These are phyloP conservation scores for Cladobotryum protrusum DNA, from an alignment of 2,329 filamentous ascomycete genomes.

Conservation along the genomic window DNA sequence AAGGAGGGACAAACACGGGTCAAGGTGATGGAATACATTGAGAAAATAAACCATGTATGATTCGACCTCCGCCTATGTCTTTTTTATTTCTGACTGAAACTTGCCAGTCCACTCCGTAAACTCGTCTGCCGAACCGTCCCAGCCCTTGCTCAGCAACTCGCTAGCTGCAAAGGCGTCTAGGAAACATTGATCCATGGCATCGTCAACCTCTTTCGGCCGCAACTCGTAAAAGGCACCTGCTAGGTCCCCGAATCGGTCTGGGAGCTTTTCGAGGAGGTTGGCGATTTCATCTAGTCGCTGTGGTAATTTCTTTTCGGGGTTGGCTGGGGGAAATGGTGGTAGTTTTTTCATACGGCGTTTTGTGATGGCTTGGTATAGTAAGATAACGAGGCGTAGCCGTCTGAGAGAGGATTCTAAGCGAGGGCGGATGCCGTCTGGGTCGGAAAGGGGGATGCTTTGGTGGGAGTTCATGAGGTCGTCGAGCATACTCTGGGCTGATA, in stretches of 20 bases:
- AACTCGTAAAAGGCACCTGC: conserved; percentile 68
- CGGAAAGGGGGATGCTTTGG: conserved; percentile 55
- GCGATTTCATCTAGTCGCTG: conserved; percentile 51
- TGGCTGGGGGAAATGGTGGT: conserved; percentile 34
- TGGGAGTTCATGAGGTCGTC: conserved; percentile 62
- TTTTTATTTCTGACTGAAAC: conserved; percentile 48
- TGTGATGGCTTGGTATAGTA: conserved; percentile 63
- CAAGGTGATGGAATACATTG: background rate
- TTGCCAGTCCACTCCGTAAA: conserved; percentile 70
- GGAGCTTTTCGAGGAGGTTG: conserved; percentile 50
- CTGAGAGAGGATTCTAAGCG: conserved; percentile 59
- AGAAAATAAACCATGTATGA: background rate
- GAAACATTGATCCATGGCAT: conserved; percentile 53
- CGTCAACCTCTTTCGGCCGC: conserved; percentile 52
- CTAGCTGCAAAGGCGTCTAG: conserved; percentile 51
- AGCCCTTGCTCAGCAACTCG: conserved; percentile 51
- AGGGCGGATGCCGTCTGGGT: conserved; percentile 58
- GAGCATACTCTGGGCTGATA: conserved; percentile 50
- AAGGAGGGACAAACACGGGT: background rate
- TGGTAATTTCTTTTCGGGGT: conserved; percentile 27
- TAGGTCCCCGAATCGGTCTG: conserved; percentile 63
- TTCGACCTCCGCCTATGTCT: conserved; percentile 17
- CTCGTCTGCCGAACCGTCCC: conserved; percentile 63
- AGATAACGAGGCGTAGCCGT: conserved; percentile 58
- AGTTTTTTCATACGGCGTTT: conserved; percentile 63